Percentiles rank a stretch among this genome's conserved stretches.
These are phyloP conservation scores for Metarhizium album DNA, from an alignment of 2,329 filamentous ascomycete species.

Conservation along the genomic window DNA sequence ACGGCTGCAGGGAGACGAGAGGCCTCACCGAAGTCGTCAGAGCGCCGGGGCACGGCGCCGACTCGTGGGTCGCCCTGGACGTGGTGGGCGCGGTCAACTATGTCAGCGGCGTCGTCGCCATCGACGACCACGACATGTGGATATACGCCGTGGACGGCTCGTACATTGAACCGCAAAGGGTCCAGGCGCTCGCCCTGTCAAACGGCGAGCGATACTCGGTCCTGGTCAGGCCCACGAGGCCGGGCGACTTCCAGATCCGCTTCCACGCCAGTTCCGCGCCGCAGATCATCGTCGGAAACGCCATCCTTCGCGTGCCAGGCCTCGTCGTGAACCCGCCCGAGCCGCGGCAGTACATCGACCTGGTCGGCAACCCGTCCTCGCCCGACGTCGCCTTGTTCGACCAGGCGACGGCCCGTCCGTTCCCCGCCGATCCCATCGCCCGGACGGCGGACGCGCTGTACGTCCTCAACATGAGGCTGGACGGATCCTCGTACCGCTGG, in stretches of 20 bases:
- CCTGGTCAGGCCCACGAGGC: conserved; percentile 23
- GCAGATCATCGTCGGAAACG: conserved; percentile 45
- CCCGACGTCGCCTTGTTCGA: conserved; percentile 32
- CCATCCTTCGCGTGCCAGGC: conserved; percentile 29
- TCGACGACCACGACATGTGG: conserved; percentile 43
- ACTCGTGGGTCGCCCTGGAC: conserved; percentile 40
- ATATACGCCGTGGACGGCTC: conserved; percentile 43
- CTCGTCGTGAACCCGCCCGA: neutral
- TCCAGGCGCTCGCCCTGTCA: conserved; percentile 34
- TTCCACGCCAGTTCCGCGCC: conserved; percentile 35
- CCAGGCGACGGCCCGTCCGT: conserved; percentile 31
- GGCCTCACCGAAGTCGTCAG: conserved; percentile 32
- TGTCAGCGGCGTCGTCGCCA: conserved; percentile 31
- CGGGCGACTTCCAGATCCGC: conserved; percentile 43
- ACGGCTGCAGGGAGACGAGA: conserved; percentile 35
- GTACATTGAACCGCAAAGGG: conserved; percentile 41
- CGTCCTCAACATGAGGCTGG: conserved; percentile 28
- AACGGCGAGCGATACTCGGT: conserved; percentile 45
- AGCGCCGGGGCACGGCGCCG: conserved; percentile 11
- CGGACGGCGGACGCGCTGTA: conserved; percentile 33
- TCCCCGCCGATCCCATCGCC: conserved; percentile 33
- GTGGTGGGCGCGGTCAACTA: conserved; percentile 42
- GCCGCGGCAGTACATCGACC: conserved; percentile 35
- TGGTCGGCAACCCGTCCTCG: conserved; percentile 33
- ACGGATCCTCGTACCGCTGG: conserved; percentile 40